phyloP scores from a whole-genome alignment of 1,284 basidiomycete species.

The Anthracocystis walkeri region DNA sequence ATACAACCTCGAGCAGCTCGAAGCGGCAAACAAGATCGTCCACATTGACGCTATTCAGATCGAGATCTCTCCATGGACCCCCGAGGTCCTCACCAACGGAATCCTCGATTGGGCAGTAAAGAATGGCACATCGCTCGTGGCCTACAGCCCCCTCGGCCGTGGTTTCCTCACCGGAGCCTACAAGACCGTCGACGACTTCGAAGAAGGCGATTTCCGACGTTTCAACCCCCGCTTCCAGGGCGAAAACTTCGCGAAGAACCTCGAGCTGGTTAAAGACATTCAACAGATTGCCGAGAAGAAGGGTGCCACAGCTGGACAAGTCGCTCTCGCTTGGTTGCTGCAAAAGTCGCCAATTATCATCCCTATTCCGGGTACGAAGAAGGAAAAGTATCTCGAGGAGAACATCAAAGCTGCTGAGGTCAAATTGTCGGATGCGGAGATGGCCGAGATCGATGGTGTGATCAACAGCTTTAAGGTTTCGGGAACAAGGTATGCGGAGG shows the following conservation, averaged over 20 bases:
- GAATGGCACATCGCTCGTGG: slow-evolving; percentile 46
- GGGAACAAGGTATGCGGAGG: slow-evolving; percentile 36
- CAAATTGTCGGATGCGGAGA: slow-evolving; percentile 30
- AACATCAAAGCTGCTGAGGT: slow-evolving; percentile 47
- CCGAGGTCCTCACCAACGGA: slow-evolving; percentile 56
- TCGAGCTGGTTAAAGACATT: slow-evolving; percentile 50
- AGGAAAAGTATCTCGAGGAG: slow-evolving; percentile 51
- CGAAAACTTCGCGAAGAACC: slow-evolving; percentile 55
- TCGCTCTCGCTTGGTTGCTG: slow-evolving; percentile 54
- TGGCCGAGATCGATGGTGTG: slow-evolving; percentile 48
- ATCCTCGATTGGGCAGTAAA: slow-evolving; percentile 55
- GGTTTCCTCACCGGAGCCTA: slow-evolving; percentile 57
- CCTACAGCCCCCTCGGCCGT: slow-evolving; percentile 55
- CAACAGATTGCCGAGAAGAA: slow-evolving; percentile 54
- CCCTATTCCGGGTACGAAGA: slow-evolving; percentile 54
- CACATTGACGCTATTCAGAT: slow-evolving; percentile 71
- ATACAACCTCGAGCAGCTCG: slow-evolving; percentile 60
- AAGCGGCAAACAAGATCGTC: slow-evolving; percentile 58
- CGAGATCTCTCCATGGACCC: slow-evolving; percentile 72
- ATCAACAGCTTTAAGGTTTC: slow-evolving; percentile 58
- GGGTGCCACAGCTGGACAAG: slow-evolving; percentile 52
- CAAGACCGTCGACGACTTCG: slow-evolving; percentile 39
- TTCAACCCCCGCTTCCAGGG: slow-evolving; percentile 51
- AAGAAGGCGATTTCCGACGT: slow-evolving; percentile 51
- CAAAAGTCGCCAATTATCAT: slow-evolving; percentile 31